Evolutionary conservation across 345 rosid genomes (phyloP), one percentile per base, ranked within the genome.

Genomic region (Citrus hindsii): DNA sequence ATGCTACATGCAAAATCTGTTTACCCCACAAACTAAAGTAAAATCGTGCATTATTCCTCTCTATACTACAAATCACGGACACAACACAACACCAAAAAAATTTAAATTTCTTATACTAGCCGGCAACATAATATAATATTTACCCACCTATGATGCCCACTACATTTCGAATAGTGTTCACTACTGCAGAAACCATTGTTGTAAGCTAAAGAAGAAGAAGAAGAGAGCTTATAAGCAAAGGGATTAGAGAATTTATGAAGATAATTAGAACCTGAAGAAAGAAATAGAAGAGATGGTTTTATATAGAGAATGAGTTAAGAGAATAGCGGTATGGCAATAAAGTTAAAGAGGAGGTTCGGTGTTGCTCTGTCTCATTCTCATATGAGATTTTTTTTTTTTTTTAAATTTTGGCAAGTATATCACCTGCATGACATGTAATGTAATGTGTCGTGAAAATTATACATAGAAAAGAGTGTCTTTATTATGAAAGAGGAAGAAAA

Each of bases 101-200:
- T 35, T 0, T 46, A 7, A 25, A 16, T 13, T 56, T 5, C 35
- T 55, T 33, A 22, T 19, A 59, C 30, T 13, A 37, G 74, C 18
- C 18, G 82, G 38, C 38, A 28, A 21, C 10, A 25, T 16, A n/a
- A 14, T 33, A 40, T 21, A 33, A 19, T 35, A n/a, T 25, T n/a
- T 37, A 65, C 79, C 25, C 63, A 90, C 98, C 98, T 67, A 87
- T 3, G 60, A 92, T 56, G 8, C 98, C 98, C 66, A 93, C 88
- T 37, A 84, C 90, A 69, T 83, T 88, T 62, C 95, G 85, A 60
- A 76, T 76, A 51, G 80, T 79, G 4, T 86, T 48, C 48, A 76
- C 35, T 4, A 38, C 82, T 62, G 85, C 76, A 76, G 94, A 83
- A 76, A 82, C 91, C 97, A 93, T 92, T 76, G 76, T 76, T 82